A percentile compares a stretch with the other conserved stretches of the same genome.
phyloP scores from a whole-genome alignment of 768 basidiomycete species.

The Strobilomyces confusus region DNA sequence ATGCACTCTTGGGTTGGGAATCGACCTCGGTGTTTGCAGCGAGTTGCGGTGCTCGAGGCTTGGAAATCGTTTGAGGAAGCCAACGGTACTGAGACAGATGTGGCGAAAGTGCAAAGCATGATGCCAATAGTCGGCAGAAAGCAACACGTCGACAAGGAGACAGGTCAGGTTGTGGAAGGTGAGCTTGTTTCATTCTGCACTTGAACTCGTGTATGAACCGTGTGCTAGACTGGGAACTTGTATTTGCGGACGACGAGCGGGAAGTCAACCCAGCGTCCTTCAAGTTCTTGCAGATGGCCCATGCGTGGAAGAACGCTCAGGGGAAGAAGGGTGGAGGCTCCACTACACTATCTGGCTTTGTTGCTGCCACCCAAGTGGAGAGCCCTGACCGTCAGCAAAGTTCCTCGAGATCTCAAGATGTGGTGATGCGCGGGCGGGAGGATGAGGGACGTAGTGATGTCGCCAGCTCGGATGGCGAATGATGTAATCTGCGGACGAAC shows the following conservation, averaged over 20 bases:
- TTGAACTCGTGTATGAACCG: not conserved
- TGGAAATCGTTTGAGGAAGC: conserved; percentile 94
- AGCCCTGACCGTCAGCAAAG: not conserved
- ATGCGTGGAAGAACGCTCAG: conserved; percentile 75
- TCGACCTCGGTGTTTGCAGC: conserved; percentile 41
- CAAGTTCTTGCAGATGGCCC: conserved; percentile 95
- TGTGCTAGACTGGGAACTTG: conserved; percentile 83
- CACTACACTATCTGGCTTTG: conserved; percentile 45
- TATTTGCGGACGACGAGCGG: conserved; percentile 94
- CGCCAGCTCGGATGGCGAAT: conserved; percentile 50
- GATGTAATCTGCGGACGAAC: not conserved
- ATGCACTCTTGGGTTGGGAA: not conserved
- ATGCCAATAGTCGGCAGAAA: conserved; percentile 89
- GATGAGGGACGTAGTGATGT: conserved; percentile 45
- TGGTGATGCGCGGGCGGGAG: conserved; percentile 21
- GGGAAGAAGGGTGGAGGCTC: conserved; percentile 37
- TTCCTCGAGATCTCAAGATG: conserved; percentile 19
- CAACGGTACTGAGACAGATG: conserved; percentile 67
- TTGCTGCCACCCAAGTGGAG: conserved; percentile 33
- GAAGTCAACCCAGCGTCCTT: conserved; percentile 91
- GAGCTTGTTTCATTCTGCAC: conserved; percentile 22
- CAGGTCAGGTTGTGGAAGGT: conserved; percentile 86
- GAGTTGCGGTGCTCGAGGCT: conserved; percentile 85
- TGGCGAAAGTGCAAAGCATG: conserved; percentile 83
- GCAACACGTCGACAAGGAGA: conserved; percentile 78